These are phyloP conservation scores for Diplotaxis tenuifolia DNA, from an alignment of 345 rosid species.

Conservation along the genomic window DNA sequence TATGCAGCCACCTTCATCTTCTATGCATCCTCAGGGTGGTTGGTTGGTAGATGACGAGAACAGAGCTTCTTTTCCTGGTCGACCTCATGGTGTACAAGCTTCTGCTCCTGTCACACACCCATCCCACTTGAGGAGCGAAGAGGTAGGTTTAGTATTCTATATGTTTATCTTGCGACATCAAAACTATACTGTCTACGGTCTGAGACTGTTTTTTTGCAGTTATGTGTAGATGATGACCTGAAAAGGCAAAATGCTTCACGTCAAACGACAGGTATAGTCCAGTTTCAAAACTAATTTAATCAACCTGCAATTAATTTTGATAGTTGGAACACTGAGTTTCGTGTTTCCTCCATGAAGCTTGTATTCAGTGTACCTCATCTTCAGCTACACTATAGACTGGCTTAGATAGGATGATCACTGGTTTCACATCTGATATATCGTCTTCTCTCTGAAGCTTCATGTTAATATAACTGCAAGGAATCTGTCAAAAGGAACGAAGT, in stretches of 20 bases:
- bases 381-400: constrained; percentile 15
- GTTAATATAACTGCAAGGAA: not conserved
- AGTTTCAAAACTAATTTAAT: constrained; percentile 9
- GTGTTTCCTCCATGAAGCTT: not conserved
- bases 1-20: constrained; percentile 42
- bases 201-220: constrained; percentile 42
- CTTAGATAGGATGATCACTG: not conserved
- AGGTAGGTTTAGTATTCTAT: constrained; percentile 46
- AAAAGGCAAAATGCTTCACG: constrained; percentile 49
- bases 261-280: constrained; percentile 50
- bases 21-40: constrained; percentile 58
- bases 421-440: not conserved
- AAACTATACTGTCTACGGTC: constrained; percentile 8
- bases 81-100: constrained; percentile 44
- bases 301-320: not conserved
- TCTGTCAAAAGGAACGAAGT: not conserved
- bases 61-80: constrained; percentile 47
- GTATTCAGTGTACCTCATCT: constrained; percentile 6
- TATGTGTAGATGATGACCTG: constrained; percentile 40
- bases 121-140: constrained; percentile 64
- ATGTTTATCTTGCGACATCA: constrained; percentile 15
- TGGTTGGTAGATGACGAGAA: constrained; percentile 75
- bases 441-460: not conserved
- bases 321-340: not conserved
- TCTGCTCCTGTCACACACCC: constrained; percentile 43